Percentiles rank a stretch among this genome's conserved stretches.
Evolutionary conservation across 1,284 basidiomycete genomes (phyloP).

Genomic region (Peniophora sp.): DNA sequence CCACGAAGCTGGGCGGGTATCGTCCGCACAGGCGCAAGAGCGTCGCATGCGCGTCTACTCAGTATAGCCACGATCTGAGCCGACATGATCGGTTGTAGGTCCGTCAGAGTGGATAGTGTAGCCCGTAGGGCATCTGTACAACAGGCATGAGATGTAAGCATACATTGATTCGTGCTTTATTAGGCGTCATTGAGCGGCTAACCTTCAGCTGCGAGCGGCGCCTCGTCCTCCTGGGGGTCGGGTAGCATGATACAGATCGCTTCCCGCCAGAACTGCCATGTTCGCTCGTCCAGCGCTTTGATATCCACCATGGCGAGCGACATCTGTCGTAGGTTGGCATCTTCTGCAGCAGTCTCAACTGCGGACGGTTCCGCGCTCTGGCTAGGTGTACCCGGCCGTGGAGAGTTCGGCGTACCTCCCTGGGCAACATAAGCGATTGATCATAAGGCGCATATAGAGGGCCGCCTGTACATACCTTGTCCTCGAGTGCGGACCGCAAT

Average conservation of each 20-base stretch:
- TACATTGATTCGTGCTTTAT: no score
- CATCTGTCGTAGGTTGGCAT: constrained; percentile 51
- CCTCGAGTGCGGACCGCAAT: constrained; percentile 15
- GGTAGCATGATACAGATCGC: constrained; percentile 60
- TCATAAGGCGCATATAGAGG: no score
- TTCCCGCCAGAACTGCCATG: constrained; percentile 53
- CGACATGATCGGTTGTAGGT: constrained; percentile 46
- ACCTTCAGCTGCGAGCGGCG: constrained; percentile 43
- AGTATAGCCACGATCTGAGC: constrained; percentile 68
- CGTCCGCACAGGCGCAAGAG: constrained; percentile 79
- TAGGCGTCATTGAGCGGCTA: no score
- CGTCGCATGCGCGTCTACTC: constrained; percentile 74
- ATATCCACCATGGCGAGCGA: constrained; percentile 62
- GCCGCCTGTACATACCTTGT: constrained; percentile 26
- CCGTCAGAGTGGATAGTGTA: constrained; percentile 38
- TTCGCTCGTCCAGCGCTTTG: constrained; percentile 40
- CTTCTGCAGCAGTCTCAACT: constrained; percentile 53
- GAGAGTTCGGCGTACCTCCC: constrained; percentile 12
- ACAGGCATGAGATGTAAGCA: background rate
- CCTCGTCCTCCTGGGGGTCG: constrained; percentile 23
- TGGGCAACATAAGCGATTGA: background rate
- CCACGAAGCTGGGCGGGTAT: constrained; percentile 84
- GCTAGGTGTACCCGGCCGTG: constrained; percentile 44
- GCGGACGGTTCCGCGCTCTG: constrained; percentile 37
- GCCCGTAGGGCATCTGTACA: constrained; percentile 49